Evolutionary conservation across 148 eudicot genomes (phyloP).

Genomic region (Diospyros lotus): DNA sequence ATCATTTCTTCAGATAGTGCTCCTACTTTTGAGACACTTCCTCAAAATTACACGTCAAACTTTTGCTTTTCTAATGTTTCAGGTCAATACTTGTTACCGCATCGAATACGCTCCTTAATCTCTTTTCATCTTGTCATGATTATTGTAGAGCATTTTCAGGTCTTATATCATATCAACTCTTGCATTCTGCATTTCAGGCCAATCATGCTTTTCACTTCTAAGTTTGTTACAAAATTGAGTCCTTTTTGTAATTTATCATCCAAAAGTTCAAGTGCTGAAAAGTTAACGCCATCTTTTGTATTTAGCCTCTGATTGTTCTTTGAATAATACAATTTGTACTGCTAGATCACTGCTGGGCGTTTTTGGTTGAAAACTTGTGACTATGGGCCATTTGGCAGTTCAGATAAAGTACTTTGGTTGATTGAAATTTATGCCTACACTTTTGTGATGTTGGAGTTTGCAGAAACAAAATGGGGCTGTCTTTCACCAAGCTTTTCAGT

Average conservation of each 20-base stretch:
- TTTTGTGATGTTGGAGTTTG: conserved; percentile 19
- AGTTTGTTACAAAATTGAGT: not conserved
- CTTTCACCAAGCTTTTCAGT: conserved; percentile 59
- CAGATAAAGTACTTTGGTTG: not conserved
- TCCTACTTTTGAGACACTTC: not conserved
- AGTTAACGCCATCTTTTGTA: not conserved
- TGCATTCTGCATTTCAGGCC: not conserved
- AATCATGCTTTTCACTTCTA: not conserved
- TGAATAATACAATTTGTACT: not conserved
- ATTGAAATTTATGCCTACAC: not conserved
- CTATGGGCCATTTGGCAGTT: too few species aligned
- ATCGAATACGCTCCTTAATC: not conserved
- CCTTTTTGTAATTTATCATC: not conserved
- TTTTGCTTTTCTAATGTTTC: not conserved
- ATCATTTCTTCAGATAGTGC: not conserved
- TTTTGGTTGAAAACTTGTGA: not conserved
- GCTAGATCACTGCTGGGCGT: not conserved
- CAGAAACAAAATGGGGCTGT: conserved; percentile 42
- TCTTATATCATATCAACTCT: not conserved
- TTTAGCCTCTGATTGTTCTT: not conserved
- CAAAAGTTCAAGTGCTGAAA: not conserved
- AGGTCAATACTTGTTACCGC: not conserved
- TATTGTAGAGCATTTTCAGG: not conserved
- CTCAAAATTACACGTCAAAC: not conserved
- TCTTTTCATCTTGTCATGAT: not conserved